Evolutionary conservation across 768 basidiomycete species (phyloP), one percentile per base, ranked within the genome.

Genomic region (Calocera cornea): DNA sequence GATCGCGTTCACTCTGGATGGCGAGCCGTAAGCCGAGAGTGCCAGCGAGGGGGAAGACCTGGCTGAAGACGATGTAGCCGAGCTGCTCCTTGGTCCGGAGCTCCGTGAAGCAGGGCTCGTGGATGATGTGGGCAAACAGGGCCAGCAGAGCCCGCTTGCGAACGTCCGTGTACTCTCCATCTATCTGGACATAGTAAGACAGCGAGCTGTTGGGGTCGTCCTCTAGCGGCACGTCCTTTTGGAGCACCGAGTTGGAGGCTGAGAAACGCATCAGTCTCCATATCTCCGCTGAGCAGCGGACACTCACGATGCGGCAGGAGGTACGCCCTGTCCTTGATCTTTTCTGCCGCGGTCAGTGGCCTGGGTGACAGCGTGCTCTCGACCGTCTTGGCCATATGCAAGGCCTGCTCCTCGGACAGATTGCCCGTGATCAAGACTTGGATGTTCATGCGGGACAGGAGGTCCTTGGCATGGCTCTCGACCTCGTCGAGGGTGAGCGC

Each of bases 31-130:
- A 77, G 7, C 94, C 93, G 69, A 84, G 82, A 69, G 88, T 84
- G 50, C 84, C 86, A 1, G 83, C 79, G n/a, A 66, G 66, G 3
- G 66, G 31, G 64, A 69, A 72, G 14, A 36, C 65, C 31, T 66
- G 68, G 22, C 70, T 70, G 10, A 81, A 83, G 38, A 97, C 95
- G 47, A 97, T 82, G 75, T 99, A 99, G 3, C 97, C 97, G 0
- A 99, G 82, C 76, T 99, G 97, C 74, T 98, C 92, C 74, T 92
- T 87, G 2, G 95, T 97, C 33, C 97, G 87, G 34, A 99, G 83
- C 27, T 87, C 79, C 74, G 95, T 87, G 78, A 98, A 99, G 11
- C 89, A 84, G 0, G 95, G 95, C 72, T 99, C 97, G n/a, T 83
- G 80, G 40, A 95, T 81, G 67, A 98, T 89, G 71, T 95, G 92